Base-by-base conservation (phyloP, 768 basidiomycete genomes). In the Megacollybia marginata region DNA sequence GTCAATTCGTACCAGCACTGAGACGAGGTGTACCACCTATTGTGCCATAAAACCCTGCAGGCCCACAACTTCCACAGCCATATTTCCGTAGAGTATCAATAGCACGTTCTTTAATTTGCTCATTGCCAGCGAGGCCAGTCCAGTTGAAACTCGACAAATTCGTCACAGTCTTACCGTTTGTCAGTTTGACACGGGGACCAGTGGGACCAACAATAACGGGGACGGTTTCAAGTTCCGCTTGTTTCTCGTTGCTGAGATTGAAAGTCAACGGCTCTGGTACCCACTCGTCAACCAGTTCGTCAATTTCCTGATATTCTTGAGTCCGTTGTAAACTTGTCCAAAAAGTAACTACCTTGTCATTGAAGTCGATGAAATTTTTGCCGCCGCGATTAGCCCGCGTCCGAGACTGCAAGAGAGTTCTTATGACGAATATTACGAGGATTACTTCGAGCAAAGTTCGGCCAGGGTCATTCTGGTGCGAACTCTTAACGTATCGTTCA, bases 221-320 rank as follows among this genome's bases (percentile, higher is more conserved):
- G 0, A 93, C 74, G 1, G 81, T 72, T 15, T 71, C 74, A n/a
- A 95, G 73, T 50, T 92, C 88, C 28, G 76, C 68, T 47, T 78
- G 71, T 53, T 93, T 87, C 38, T 69, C 67, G 3, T 73, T 63
- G 5, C 67, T 70, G 34, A 89, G 69, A 5, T 87, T 80, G 36
- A 73, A 76, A 4, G 76, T 82, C 9, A 99, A 76, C 8, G 89
- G 82, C 53, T 94, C 90, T 0, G 96, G 96, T 2, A 70, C 71
- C 92, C 93, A 99, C 65, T 98, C 96, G 47, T 91, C 85, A 1
- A 99, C 93, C 23, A 98, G 78, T 61, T 98, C 96, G 62, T 98
- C 84, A 40, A 98, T 81, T 83, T 98, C 96, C 93, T 96, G 57
- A 31, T 32, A 51, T 38, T 40, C 46, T 16, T 42, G 36, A 35